phyloP scores from a whole-genome alignment of 331 rosid genomes.

The Rhamnella rubrinervis region DNA sequence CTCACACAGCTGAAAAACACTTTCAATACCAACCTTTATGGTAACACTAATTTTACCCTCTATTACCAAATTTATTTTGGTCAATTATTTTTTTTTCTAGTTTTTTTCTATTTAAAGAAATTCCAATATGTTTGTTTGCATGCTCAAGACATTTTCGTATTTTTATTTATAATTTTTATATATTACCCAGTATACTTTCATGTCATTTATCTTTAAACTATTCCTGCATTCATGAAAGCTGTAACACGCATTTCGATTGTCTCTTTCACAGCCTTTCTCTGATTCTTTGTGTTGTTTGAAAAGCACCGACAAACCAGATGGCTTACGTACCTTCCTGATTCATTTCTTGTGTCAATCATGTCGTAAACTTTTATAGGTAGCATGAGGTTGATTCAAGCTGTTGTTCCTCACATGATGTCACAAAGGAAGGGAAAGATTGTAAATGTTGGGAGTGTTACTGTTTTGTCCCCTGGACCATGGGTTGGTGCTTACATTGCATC shows the following conservation, averaged over 20 bases:
- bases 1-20: constrained; percentile 51
- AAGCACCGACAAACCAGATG: too few relatives aligned
- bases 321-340: too few relatives aligned
- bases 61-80: background rate
- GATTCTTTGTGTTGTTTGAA: background rate
- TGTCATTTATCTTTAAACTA: too few relatives aligned
- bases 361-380: constrained; percentile 42
- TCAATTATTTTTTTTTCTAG: background rate
- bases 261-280: too few relatives aligned
- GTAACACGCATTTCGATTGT: too few relatives aligned
- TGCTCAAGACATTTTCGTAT: background rate
- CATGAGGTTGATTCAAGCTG: constrained; percentile 83
- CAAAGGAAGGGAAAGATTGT: constrained; percentile 73
- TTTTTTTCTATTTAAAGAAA: background rate
- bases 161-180: too few relatives aligned
- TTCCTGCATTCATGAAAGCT: too few relatives aligned
- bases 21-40: constrained; percentile 70
- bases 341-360: background rate
- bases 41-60: constrained; percentile 22
- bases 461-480: constrained; percentile 76
- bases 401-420: constrained; percentile 80
- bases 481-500: constrained; percentile 67
- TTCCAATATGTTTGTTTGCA: background rate
- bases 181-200: too few relatives aligned
- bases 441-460: constrained; percentile 69